Conservation (phyloP, 331 rosid species). For the Acacia concinna region DNA sequence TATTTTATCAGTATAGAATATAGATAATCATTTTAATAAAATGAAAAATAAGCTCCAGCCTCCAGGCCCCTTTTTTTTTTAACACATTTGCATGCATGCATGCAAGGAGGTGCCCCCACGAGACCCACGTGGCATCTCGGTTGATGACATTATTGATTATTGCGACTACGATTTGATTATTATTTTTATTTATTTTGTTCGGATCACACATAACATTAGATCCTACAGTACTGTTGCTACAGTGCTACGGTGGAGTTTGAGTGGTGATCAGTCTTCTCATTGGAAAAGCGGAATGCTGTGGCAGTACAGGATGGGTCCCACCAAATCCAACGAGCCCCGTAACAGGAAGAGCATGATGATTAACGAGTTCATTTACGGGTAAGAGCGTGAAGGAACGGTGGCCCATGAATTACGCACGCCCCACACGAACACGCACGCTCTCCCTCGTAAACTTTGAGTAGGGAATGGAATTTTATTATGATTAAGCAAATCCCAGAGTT, state of each 20-base stretch:
- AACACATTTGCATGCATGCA: slow-evolving; percentile 89
- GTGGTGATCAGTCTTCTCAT: slow-evolving; percentile 31
- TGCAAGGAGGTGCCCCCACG: slow-evolving; percentile 46
- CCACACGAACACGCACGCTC: slow-evolving; percentile 26
- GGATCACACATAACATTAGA: slow-evolving; percentile 34
- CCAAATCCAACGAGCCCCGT: slow-evolving; percentile 85
- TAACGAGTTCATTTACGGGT: slow-evolving; percentile 3
- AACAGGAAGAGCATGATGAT: slow-evolving; percentile 71
- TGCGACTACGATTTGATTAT: background rate
- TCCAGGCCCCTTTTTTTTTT: background rate
- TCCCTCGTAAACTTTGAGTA: slow-evolving; percentile 18
- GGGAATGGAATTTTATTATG: slow-evolving; percentile 15
- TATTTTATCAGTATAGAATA: slow-evolving; percentile 1
- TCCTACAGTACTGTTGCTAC: background rate
- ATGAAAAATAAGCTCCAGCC: background rate
- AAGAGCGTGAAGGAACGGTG: slow-evolving; percentile 38
- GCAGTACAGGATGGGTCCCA: slow-evolving; percentile 59
- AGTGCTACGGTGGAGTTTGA: background rate
- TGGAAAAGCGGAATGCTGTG: slow-evolving; percentile 54
- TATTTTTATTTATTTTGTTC: slow-evolving; percentile 18
- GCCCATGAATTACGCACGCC: slow-evolving; percentile 23
- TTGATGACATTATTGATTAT: slow-evolving; percentile 27
- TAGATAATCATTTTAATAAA: background rate
- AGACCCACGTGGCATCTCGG: slow-evolving; percentile 69
- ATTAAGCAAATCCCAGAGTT: slow-evolving; percentile 67